Evolutionary conservation across 2,329 filamentous ascomycete species (phyloP), one percentile per base, ranked within the genome.

Genomic region (Pestalotiopsis sp.): DNA sequence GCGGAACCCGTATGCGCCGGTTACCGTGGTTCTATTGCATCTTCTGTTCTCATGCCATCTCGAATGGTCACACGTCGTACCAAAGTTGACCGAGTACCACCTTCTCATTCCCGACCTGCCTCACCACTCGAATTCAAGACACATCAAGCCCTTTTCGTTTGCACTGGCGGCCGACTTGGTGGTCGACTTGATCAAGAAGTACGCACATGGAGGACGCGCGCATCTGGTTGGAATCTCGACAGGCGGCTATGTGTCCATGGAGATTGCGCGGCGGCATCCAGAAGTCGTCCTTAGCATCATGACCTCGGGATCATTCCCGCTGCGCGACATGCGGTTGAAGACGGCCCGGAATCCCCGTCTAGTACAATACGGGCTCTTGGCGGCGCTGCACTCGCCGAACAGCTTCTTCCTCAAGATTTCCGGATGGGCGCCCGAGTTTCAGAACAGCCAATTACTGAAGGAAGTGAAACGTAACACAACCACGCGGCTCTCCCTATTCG

Each of bases 161-260:
- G 69, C 69, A 9, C 71, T 75, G 27, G 73, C 75, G 23, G 78
- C 80, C 56, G 74, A 78, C 36, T 75, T 74, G 14, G 73, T 84
- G 17, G 78, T 81, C 11, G 66, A 72, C 2, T 73, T 83, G 65
- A 81, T 84, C 66, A 76, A 74, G 11, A 67, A 70, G 4, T 75
- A 79, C 67, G 81, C 81, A 12, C 78, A 82, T 59, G 72, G 75
- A 65, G 74, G 77, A 5, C 71, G 71, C 2, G 82, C 81, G 4
- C 82, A 84, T 70, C 59, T 84, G 38, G 79, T 81, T 39, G 81
- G 81, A 3, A 59, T 84, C 25, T 84, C 81, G 2, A 80, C 81
- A 66, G 81, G 81, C 12, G 81, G 80, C 1, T 83, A 77, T 67
- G 69, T 82, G 1, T 73, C 74, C 39, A 72, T 80, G 68, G 74